Evolutionary conservation across 192 early-diverging fungal genomes (phyloP), one percentile per base, ranked within the genome.

Genomic region (Podila clonocystis): DNA sequence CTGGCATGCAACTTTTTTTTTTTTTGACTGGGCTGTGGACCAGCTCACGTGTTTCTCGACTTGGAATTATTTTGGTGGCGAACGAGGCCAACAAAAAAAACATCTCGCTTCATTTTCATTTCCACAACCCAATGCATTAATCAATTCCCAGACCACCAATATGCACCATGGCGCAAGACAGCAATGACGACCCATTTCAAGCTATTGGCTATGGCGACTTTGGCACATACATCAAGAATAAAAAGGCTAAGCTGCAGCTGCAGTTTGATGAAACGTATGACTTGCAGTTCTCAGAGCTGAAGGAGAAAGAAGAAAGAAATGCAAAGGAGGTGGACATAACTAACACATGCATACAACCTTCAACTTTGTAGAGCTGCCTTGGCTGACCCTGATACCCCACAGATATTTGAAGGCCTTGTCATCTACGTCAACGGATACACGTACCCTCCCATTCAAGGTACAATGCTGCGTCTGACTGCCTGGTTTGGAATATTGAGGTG

Each of bases 341-440:
- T 67, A n/a, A 28, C 13, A 52, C 22, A 55, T 20, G 17, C 41
- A 12, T 4, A 45, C 41, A 20, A 24, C 6, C n/a, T 55, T 48
- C 48, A 0, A 28, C 41, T 45, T 45, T 15, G 1, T 45, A 75
- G 70, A 13, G 71, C 74, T 41, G 63, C 74, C 9, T 58, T 70
- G 34, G 78, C 65, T 33, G 58, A 63, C n/a, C 48, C 65, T 12
- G 74, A 85, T 24, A 50, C 48, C 1, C 33, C 72, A 9, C 73
- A 68, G 30, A 78, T 86, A 4, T 89, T 87, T 63, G 73, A 82
- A 59, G 83, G 85, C 5, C 50, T 83, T 4, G 74, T 78, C 12
- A 82, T 94, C 29, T 85, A 91, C 65, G 88, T 92, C 38, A 92
- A 92, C 60, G 93, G 93, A n/a, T 94, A 91, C 58, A 92, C 93